Evolutionary conservation across 2,329 filamentous ascomycete species (phyloP).

Genomic region (Aspergillus fumigatiaffinis): DNA sequence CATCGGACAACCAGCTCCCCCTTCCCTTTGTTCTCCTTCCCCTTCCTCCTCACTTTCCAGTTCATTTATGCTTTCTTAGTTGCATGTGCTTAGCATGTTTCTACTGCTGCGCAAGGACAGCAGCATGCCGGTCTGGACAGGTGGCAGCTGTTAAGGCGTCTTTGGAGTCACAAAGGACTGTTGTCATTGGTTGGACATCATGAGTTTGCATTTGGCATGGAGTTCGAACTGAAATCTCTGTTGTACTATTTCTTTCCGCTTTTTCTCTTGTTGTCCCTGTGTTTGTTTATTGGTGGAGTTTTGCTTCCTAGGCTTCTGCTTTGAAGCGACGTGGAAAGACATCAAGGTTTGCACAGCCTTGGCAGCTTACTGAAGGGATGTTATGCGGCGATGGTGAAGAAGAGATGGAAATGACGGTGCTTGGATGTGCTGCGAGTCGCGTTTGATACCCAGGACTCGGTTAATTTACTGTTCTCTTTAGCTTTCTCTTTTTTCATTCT

Average conservation of each 20-base stretch:
- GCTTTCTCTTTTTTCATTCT: neutral
- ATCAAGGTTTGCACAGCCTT: neutral
- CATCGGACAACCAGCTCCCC: neutral
- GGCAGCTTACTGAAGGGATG: neutral
- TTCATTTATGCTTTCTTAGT: conserved; percentile 5
- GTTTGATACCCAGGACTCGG: conserved; percentile 30
- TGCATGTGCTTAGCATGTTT: neutral
- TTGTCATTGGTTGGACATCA: neutral
- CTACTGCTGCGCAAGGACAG: neutral
- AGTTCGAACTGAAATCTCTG: neutral
- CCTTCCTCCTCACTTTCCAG: conserved; percentile 1
- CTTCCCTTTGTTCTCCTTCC: conserved; percentile 10
- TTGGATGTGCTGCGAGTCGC: conserved; percentile 16
- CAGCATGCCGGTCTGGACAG: neutral
- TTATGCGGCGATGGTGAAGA: neutral
- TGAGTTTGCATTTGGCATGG: neutral
- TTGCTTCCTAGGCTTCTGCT: neutral
- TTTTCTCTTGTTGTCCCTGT: neutral
- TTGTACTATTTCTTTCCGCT: neutral
- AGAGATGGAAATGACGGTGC: conserved; percentile 11
- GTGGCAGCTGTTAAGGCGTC: neutral
- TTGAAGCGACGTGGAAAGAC: conserved; percentile 1
- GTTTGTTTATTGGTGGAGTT: neutral
- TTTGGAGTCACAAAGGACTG: neutral
- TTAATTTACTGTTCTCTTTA: conserved; percentile 7